These are phyloP conservation scores for Fallopia convolvulus DNA, from an alignment of 148 eudicot species.

Conservation along the genomic window DNA sequence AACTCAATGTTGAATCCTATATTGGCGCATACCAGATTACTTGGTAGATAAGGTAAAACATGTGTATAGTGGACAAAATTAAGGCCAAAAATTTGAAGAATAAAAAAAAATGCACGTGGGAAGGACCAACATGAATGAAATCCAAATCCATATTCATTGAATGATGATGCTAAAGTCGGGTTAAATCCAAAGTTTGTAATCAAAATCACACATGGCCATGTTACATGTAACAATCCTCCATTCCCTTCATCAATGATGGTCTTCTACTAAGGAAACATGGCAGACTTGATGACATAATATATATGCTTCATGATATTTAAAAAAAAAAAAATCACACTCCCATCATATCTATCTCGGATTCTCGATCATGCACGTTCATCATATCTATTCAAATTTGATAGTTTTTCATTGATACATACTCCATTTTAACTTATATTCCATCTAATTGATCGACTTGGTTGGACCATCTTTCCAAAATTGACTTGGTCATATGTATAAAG, in stretches of 20 bases:
- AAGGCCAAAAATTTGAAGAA: not conserved
- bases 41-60: not conserved
- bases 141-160: constrained; percentile 1
- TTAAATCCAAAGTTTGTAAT: constrained; percentile 3
- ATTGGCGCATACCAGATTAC: not conserved
- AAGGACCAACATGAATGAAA: not conserved
- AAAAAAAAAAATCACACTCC: not conserved
- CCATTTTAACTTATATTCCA: too few species aligned
- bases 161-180: not conserved
- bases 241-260: not conserved
- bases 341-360: too few species aligned
- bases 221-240: constrained; percentile 3
- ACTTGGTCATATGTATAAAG: not conserved
- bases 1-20: too few species aligned
- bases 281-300: not conserved
- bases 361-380: too few species aligned
- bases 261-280: constrained; percentile 2
- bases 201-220: constrained; percentile 7
- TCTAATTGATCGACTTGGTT: not conserved
- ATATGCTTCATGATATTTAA: too few species aligned
- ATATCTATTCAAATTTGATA: too few species aligned
- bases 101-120: constrained; percentile 7
- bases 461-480: not conserved
- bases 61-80: not conserved
- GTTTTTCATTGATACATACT: too few species aligned